Evolutionary conservation across 2,329 filamentous ascomycete genomes (phyloP), one percentile per base, ranked within the genome.

Genomic region (Paramyrothecium sp.): DNA sequence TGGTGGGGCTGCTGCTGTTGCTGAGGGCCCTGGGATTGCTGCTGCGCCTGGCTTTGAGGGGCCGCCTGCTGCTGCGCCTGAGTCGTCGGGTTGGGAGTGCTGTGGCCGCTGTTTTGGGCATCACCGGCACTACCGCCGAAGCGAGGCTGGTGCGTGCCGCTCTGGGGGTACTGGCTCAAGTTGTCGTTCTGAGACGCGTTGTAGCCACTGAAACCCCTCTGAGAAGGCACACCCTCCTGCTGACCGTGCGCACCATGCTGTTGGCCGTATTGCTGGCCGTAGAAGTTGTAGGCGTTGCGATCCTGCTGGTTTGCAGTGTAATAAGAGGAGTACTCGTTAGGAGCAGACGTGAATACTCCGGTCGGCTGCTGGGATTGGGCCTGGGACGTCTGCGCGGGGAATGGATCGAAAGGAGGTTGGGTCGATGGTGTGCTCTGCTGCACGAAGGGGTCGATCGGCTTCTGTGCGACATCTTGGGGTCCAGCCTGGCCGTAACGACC

Each of bases 361-460:
- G 82, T 85, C 60, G 84, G 83, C 64, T 86, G 84, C 56, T 83
- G 82, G 48, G 73, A 76, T 62, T 81, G 79, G 34, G 84, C 79
- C 69, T 86, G 85, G 8, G 86, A 78, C 63, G 85, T 83, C 67
- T 87, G 85, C 38, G 77, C 73, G 53, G 80, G 75, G 73, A 84
- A 83, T 73, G 77, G 74, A 72, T 91, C 89, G 67, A 84, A 87
- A 58, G 89, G 88, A 58, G 69, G 75, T 61, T 81, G 78, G 48
- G 76, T 70, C 22, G 73, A 68, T 8, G 78, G 73, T 17, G 76
- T 73, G 61, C 85, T 82, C 70, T 92, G 91, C 71, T 96, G 91
- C 65, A 82, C 85, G 71, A 97, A 98, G 1, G 91, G 85, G 70
- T 97, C 94, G 73, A 92, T 93, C 2, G 89, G 86, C 79, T 98